These are phyloP conservation scores for Halenospora varia DNA, from an alignment of 495 filamentous ascomycete species.

Conservation along the genomic window DNA sequence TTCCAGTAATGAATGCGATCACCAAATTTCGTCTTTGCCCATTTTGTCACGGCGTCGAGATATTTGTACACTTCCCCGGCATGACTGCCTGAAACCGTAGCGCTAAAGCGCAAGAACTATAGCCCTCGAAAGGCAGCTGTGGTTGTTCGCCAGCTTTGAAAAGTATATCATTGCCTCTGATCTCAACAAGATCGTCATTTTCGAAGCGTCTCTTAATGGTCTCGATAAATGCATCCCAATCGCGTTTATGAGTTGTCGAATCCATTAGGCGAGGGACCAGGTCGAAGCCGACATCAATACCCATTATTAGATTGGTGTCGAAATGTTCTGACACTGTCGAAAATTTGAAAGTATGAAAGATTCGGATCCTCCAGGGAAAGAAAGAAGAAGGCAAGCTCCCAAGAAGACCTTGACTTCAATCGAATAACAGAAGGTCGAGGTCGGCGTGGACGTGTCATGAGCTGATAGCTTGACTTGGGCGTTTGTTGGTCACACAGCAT, in stretches of 20 bases:
- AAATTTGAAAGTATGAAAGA: too few relatives aligned
- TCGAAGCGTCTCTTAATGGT: conserved; percentile 22
- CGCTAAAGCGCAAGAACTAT: conserved; percentile 32
- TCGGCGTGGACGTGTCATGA: too few relatives aligned
- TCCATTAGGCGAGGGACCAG: conserved; percentile 26
- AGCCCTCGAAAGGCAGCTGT: conserved; percentile 28
- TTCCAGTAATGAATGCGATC: conserved; percentile 15
- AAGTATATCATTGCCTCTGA: conserved; percentile 26
- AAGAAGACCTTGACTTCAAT: too few relatives aligned
- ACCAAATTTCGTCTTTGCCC: conserved; percentile 10
- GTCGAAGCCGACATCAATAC: conserved; percentile 28
- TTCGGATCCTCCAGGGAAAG: too few relatives aligned
- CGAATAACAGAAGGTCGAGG: too few relatives aligned
- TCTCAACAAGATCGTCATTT: conserved; percentile 25
- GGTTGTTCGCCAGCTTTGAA: conserved; percentile 32
- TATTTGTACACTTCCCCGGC: conserved; percentile 8
- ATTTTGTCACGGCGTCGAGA: conserved; percentile 5
- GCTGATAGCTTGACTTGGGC: too few relatives aligned
- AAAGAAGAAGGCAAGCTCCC: too few relatives aligned
- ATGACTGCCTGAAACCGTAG: conserved; percentile 25
- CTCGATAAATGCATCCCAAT: conserved; percentile 25
- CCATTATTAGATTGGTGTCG: too few relatives aligned
- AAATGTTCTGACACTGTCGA: too few relatives aligned
- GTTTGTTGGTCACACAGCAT: too few relatives aligned
- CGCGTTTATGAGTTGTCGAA: conserved; percentile 20